Evolutionary conservation across 352 stramenopile species (phyloP), one percentile per base, ranked within the genome.

Genomic region (Phytophthora pseudosyringae): DNA sequence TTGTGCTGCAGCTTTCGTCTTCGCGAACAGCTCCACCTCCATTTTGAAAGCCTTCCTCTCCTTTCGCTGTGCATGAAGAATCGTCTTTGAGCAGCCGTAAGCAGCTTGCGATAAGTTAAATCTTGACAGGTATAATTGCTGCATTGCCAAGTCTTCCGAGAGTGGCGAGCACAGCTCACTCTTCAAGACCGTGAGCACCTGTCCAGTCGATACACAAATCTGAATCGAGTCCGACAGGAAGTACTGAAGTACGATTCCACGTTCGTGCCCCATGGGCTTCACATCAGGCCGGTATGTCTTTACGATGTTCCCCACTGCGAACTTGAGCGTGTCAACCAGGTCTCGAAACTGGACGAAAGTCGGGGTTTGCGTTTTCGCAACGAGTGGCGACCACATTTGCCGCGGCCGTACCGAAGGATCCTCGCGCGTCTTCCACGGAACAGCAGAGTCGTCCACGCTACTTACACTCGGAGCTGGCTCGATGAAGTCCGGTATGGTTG

Each of bases 381-480:
- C 83, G 21, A 88, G 51, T 10, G 80, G 81, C 10, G 84, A 93
- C 87, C 87, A 95, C 46, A 93, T 67, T 62, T 91, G 87, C 8
- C 54, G 69, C 12, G 71, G 75, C 15, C 72, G 48, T 48, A 64
- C 47, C 28, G 41, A 40, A 41, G 59, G 51, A n/a, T 80, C 41
- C 33, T 62, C 49, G 5, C 33, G 65, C 15, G 32, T 46, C 28
- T 75, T 76, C 75, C 75, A 82, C 26, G 75, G 70, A 54, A 83
- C 48, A 50, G 48, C 29, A 32, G 38, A 60, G 16, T 64, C 53
- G 21, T 75, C 69, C 32, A 63, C 40, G 3, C 51, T 38, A 65
- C 21, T 45, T 48, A 47, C 45, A 56, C 18, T 65, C 4, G 53
- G 31, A 39, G 59, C 41, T 52, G 71, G 43, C 35, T 67, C 51